These are phyloP conservation scores for Cladophialophora immunda DNA, from an alignment of 2,329 filamentous ascomycete species.

Conservation along the genomic window DNA sequence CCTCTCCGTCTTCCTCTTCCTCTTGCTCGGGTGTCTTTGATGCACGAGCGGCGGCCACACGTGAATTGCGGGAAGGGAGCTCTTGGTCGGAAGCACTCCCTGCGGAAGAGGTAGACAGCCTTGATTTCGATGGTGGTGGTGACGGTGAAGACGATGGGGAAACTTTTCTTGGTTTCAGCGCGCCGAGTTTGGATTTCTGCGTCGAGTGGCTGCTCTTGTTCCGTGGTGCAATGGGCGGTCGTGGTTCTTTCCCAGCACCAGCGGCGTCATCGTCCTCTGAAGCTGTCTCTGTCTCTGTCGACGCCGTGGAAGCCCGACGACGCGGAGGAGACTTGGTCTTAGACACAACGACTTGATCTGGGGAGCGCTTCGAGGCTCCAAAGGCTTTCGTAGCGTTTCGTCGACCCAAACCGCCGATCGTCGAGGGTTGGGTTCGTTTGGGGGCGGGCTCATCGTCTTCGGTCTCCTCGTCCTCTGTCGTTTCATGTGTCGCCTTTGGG, in stretches of 20 bases:
- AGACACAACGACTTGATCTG: background rate
- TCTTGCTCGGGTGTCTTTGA: background rate
- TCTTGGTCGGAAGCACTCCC: background rate
- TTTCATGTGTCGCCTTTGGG: conserved; percentile 1
- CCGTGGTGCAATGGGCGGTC: background rate
- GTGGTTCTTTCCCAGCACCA: conserved; percentile 15
- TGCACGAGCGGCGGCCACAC: background rate
- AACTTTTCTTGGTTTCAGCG: conserved; percentile 22
- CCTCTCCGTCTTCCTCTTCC: background rate
- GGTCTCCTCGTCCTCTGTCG: conserved; percentile 18
- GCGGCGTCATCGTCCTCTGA: conserved; percentile 32
- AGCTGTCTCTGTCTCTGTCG: conserved; percentile 27
- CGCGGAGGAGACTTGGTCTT: background rate
- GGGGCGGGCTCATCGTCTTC: conserved; percentile 24
- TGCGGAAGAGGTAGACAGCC: background rate
- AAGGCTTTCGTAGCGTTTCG: conserved; percentile 31
- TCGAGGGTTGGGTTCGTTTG: conserved; percentile 18
- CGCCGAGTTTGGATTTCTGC: conserved; percentile 18
- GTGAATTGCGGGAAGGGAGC: background rate
- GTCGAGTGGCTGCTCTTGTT: conserved; percentile 1
- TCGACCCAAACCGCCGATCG: conserved; percentile 26
- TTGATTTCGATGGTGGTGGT: conserved; percentile 4
- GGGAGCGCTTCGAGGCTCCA: conserved; percentile 11
- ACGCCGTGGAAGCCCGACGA: conserved; percentile 17
- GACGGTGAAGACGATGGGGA: conserved; percentile 35